These are phyloP conservation scores for Syncephalastrum racemosum DNA, from an alignment of 371 early-diverging fungal genomes.

Conservation along the genomic window DNA sequence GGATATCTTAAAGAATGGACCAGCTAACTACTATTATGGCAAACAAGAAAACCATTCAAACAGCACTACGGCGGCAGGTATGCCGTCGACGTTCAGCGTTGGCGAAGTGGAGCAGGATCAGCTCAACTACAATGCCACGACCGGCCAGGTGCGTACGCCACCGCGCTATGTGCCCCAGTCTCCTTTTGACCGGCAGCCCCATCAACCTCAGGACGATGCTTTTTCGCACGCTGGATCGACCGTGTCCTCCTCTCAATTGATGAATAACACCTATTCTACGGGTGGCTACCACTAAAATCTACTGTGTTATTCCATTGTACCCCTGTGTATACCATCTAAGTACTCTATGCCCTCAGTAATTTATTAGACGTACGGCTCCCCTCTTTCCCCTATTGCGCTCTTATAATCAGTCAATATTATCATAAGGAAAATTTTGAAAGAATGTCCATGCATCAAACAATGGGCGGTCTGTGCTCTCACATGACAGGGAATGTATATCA, in stretches of 20 bases:
- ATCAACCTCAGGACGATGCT: neutral
- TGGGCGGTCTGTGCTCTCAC: no score
- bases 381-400: no score
- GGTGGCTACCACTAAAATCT: neutral
- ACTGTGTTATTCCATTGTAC: neutral
- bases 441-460: no score
- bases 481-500: no score
- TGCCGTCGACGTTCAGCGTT: neutral
- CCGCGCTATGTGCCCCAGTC: slow-evolving; percentile 12
- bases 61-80: neutral
- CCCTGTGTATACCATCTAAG: no score
- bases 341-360: no score
- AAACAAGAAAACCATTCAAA: neutral
- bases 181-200: neutral
- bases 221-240: slow-evolving; percentile 3
- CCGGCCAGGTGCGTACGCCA: slow-evolving; percentile 21
- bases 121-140: slow-evolving; percentile 28
- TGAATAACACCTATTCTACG: neutral
- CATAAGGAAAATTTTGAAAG: no score
- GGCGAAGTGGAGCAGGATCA: slow-evolving; percentile 26
- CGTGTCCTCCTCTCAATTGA: slow-evolving; percentile 5
- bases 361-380: no score
- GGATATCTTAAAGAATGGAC: slow-evolving; percentile 10
- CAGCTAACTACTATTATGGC: neutral
- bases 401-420: no score